These are phyloP conservation scores for Anthoceros angustus DNA, from an alignment of 225 moss, liverwort and hornwort species.

Conservation along the genomic window DNA sequence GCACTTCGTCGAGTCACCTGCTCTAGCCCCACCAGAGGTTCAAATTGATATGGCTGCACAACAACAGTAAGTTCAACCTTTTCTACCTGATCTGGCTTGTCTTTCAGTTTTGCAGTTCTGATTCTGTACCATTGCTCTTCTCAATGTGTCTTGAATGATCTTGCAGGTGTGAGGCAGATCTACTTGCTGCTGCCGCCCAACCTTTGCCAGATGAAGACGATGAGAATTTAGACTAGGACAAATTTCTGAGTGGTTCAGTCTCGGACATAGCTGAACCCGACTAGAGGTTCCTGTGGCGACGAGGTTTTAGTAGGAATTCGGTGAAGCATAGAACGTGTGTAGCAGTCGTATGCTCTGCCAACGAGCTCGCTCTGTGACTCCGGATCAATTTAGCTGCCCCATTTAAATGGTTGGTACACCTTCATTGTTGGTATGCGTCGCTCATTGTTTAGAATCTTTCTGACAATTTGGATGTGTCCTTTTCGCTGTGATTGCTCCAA, in stretches of 20 bases:
- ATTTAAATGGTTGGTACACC: too few relatives aligned
- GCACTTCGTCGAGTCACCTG: constrained; percentile 46
- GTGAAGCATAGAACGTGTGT: too few relatives aligned
- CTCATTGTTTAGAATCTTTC: too few relatives aligned
- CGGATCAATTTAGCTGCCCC: too few relatives aligned
- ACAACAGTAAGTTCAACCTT: constrained; percentile 14
- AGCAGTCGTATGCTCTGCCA: too few relatives aligned
- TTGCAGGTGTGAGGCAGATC: constrained; percentile 14
- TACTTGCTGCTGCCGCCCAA: constrained; percentile 17
- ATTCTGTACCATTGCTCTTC: not conserved
- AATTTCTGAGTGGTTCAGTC: not conserved
- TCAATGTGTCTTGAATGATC: not conserved
- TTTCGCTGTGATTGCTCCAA: too few relatives aligned
- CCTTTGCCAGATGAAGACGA: constrained; percentile 49
- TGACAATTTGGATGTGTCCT: too few relatives aligned
- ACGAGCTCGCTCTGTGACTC: too few relatives aligned
- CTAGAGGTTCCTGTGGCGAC: too few relatives aligned
- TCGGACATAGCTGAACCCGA: not conserved
- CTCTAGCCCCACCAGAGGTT: constrained; percentile 46
- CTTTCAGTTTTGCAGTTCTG: not conserved
- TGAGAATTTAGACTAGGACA: constrained; percentile 22
- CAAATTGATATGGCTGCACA: constrained; percentile 32
- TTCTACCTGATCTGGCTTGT: not conserved
- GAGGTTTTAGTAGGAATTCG: too few relatives aligned
- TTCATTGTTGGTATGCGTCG: too few relatives aligned